A percentile compares a stretch with the other conserved stretches of the same genome.
Conservation (phyloP, 805 yeast species). For the Torulaspora gathmanii region DNA sequence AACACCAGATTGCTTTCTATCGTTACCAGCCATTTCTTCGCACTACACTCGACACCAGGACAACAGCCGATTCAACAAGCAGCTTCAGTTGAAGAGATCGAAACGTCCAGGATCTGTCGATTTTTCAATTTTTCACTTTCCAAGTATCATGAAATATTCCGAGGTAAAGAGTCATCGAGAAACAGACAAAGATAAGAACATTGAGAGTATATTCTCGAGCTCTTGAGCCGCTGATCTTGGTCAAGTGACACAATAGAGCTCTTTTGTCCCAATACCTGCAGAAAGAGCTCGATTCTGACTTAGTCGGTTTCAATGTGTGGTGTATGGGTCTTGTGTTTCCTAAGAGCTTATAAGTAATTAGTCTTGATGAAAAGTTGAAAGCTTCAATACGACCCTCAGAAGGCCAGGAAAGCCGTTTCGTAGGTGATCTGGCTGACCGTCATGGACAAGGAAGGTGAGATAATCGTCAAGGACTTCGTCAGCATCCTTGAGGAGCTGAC, state of each 20-base stretch:
- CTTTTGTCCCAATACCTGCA: too few relatives aligned
- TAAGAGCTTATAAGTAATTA: too few relatives aligned
- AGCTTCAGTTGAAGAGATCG: constrained; percentile 1
- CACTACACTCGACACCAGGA: neutral
- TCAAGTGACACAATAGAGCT: too few relatives aligned
- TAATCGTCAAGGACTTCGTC: constrained; percentile 53
- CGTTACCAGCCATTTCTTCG: constrained; percentile 36
- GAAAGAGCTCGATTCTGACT: neutral
- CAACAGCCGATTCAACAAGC: neutral
- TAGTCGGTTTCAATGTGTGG: neutral
- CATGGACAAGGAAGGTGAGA: constrained; percentile 36
- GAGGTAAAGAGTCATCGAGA: neutral
- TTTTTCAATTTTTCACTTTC: neutral
- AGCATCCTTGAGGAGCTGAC: constrained; percentile 71
- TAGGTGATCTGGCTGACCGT: neutral
- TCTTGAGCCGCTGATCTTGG: neutral
- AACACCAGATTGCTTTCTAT: constrained; percentile 76
- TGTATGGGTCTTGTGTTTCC: constrained; percentile 1
- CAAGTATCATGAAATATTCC: neutral
- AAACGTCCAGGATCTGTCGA: neutral
- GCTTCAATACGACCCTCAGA: neutral
- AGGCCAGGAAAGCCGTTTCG: neutral
- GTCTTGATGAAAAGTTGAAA: neutral
- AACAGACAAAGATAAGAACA: neutral
- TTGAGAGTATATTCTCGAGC: neutral